Evolutionary conservation across 2,329 filamentous ascomycete species (phyloP), one percentile per base, ranked within the genome.

Genomic region (Colletotrichum siamense): DNA sequence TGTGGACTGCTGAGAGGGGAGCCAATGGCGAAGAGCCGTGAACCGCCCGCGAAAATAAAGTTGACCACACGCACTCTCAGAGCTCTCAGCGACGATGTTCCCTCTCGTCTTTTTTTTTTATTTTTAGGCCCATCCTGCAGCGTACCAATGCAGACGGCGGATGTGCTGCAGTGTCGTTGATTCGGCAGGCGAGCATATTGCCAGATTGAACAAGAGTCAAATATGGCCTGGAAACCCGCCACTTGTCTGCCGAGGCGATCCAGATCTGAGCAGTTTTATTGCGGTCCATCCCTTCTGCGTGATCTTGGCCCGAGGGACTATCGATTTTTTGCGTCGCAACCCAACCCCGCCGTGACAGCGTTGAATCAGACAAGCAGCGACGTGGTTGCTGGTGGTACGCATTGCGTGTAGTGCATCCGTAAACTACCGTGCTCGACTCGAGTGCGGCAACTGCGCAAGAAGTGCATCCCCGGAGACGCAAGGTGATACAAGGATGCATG

Each of bases 21-120:
- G 32, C 76, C 76, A 77, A 77, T 77, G 13, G 52, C 13, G 32
- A 52, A 55, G 34, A 63, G 22, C 55, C 28, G 16, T 32, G 73
- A 77, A 44, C 76, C 76, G 76, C 76, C 69, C 52, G 61, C 49
- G 12, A 32, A 76, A 74, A 77, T 77, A 77, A 64, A 73, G 76
- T 77, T 77, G 69, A 70, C 55, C 67, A 36, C 30, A 63, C 75
- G 44, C 10, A 49, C 13, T 59, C 36, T 64, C 22, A 49, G n/a
- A n/a, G 44, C 44, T 49, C 28, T 15, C 52, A 24, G 30, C 69
- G 62, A 36, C 62, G 57, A 28, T 36, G n/a, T 57, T 39, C 39
- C 62, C 32, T 28, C 8, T 16, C 13, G 36, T 36, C 9, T 24
- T 32, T 34, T 24, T 32, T 34, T n/a, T 15, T 65, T 77, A 68